These are phyloP conservation scores for Kwoniella europaea DNA, from an alignment of 768 basidiomycete species.

Conservation along the genomic window DNA sequence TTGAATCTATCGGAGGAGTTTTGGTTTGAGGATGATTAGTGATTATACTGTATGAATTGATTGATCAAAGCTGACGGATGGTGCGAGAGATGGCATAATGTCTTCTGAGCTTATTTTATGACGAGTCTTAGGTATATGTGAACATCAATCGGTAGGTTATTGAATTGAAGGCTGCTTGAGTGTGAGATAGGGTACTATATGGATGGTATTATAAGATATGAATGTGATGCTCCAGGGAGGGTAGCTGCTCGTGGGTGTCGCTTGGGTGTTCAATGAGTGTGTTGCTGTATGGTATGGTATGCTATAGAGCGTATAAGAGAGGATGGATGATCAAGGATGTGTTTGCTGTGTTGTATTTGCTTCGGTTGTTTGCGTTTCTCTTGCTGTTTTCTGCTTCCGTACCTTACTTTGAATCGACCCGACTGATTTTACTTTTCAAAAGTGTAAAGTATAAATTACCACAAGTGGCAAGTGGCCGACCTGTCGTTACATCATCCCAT, in stretches of 20 bases:
- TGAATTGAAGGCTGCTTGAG: slow-evolving; percentile 13
- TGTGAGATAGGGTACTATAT: neutral
- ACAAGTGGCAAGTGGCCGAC: slow-evolving; percentile 7
- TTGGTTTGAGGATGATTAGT: neutral
- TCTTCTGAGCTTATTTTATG: neutral
- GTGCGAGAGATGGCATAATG: slow-evolving; percentile 7
- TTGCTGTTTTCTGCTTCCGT: neutral
- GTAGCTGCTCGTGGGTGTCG: slow-evolving; percentile 8
- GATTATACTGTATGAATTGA: neutral
- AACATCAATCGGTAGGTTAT: slow-evolving; percentile 3
- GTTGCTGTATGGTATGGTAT: no score
- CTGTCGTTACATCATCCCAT: neutral
- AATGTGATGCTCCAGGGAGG: slow-evolving; percentile 15
- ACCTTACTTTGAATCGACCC: slow-evolving; percentile 1
- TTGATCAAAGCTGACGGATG: neutral
- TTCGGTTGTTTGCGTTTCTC: slow-evolving; percentile 15
- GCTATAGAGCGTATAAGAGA: no score
- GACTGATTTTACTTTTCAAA: slow-evolving; percentile 22
- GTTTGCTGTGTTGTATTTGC: neutral
- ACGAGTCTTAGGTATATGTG: neutral
- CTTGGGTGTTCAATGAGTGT: neutral
- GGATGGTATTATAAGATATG: neutral
- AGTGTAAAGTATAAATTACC: neutral
- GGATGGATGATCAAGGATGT: slow-evolving; percentile 6
- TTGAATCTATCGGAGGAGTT: neutral